These are phyloP conservation scores for Diaporthe longicolla DNA, from an alignment of 2,329 filamentous ascomycete species.

Conservation along the genomic window DNA sequence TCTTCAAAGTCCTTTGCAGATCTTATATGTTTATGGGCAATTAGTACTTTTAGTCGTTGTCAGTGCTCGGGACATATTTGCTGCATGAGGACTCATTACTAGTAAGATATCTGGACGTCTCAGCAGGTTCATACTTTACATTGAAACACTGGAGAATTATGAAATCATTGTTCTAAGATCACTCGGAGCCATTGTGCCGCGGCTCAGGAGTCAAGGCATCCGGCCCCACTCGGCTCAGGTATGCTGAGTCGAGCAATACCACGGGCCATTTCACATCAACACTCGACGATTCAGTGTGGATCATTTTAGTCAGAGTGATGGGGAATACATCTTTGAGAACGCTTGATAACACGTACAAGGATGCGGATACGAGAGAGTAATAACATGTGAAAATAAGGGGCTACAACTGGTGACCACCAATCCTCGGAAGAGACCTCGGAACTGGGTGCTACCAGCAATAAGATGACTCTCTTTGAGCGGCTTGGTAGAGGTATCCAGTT, in stretches of 20 bases:
- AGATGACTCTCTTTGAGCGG: not conserved
- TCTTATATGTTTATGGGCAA: not conserved
- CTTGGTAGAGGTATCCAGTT: not conserved
- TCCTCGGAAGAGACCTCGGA: not conserved
- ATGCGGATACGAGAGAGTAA: not conserved
- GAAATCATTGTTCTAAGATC: not conserved
- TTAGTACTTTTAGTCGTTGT: not conserved
- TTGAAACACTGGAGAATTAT: not conserved
- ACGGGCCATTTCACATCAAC: not conserved
- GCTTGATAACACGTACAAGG: not conserved
- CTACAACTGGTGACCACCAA: not conserved
- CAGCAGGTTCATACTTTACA: not conserved
- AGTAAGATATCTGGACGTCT: not conserved
- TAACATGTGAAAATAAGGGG: not conserved
- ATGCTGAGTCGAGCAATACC: not conserved
- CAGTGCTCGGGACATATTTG: not conserved
- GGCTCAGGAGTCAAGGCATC: not conserved
- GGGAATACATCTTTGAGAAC: not conserved
- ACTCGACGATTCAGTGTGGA: not conserved
- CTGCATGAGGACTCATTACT: not conserved
- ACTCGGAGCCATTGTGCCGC: not conserved
- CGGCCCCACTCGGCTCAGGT: not conserved
- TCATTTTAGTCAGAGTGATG: not conserved
- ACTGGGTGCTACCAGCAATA: not conserved
- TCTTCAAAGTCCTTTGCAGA: not conserved